Conservation (phyloP, 176 grass and related monocot species). For the Bromus sterilis region DNA sequence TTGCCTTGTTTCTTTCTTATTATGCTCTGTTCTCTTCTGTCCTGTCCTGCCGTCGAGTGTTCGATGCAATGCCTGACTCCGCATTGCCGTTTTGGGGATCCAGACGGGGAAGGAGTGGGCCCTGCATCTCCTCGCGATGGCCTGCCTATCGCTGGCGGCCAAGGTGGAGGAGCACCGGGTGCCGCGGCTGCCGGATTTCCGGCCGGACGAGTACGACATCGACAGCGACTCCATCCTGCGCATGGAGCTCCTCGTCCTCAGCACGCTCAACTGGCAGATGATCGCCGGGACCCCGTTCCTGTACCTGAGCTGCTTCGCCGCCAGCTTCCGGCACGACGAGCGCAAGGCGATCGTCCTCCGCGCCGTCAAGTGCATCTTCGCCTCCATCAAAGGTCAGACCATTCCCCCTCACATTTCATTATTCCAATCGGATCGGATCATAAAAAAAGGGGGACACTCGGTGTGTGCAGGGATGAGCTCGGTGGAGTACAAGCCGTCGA, state of each 20-base stretch:
- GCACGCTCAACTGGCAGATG: slow-evolving; percentile 72
- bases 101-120: slow-evolving; percentile 70
- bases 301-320: slow-evolving; percentile 60
- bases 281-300: slow-evolving; percentile 67
- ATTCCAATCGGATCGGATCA: background rate
- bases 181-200: slow-evolving; percentile 54
- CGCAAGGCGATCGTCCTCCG: slow-evolving; percentile 32
- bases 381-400: slow-evolving; percentile 41
- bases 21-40: background rate
- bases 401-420: background rate
- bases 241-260: slow-evolving; percentile 86
- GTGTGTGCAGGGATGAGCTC: slow-evolving; percentile 59
- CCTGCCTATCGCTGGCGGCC: slow-evolving; percentile 79
- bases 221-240: slow-evolving; percentile 34
- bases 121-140: slow-evolving; percentile 55
- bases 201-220: slow-evolving; percentile 32
- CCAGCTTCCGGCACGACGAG: slow-evolving; percentile 34
- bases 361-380: slow-evolving; percentile 53
- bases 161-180: slow-evolving; percentile 74
- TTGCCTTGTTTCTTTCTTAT: background rate
- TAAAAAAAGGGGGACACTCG: background rate
- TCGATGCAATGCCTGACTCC: background rate
- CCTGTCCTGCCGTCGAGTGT: background rate
- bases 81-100: background rate
- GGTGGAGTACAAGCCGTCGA: slow-evolving; percentile 51